Conservation (phyloP, 1,284 basidiomycete genomes). For the Sporisorium reilianum region DNA sequence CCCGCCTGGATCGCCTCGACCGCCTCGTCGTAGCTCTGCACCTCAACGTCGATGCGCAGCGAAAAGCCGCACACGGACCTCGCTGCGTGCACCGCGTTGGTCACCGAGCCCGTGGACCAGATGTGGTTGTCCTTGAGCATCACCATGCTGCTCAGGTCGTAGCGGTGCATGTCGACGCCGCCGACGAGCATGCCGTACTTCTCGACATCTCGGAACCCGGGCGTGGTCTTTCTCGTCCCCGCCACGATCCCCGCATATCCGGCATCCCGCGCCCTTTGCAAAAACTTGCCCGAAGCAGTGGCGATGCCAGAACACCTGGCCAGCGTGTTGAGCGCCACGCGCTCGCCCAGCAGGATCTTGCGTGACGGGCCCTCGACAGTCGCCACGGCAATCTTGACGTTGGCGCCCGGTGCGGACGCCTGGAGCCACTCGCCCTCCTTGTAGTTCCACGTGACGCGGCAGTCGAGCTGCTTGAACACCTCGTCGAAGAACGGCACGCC, state of each 20-base stretch:
- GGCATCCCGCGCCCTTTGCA: constrained; percentile 81
- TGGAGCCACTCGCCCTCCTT: constrained; percentile 80
- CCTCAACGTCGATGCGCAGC: constrained; percentile 93
- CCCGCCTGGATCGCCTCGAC: constrained; percentile 95
- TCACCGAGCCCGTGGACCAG: constrained; percentile 96
- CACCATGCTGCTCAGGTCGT: constrained; percentile 97
- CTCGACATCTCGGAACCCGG: constrained; percentile 94
- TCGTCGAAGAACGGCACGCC: constrained; percentile 96
- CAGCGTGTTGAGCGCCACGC: constrained; percentile 92
- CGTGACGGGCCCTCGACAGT: constrained; percentile 90
- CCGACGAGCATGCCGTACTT: constrained; percentile 99
- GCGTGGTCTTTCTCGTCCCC: constrained; percentile 97
- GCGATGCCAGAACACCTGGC: constrained; percentile 97
- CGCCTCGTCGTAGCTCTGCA: constrained; percentile 86
- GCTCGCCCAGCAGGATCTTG: constrained; percentile 90
- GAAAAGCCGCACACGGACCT: constrained; percentile 92
- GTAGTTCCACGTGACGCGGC: constrained; percentile 93
- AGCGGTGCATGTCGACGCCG: constrained; percentile 94
- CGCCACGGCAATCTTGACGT: constrained; percentile 79
- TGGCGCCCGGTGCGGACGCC: constrained; percentile 59
- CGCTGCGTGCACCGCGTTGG: constrained; percentile 84
- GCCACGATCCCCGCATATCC: constrained; percentile 92
- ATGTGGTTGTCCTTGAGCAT: constrained; percentile 99
- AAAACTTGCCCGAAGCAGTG: constrained; percentile 86
- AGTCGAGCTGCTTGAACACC: constrained; percentile 88